Percentiles rank a stretch among this genome's conserved stretches.
These are phyloP conservation scores for Sporothrix mexicana DNA, from an alignment of 2,329 filamentous ascomycete species.

Conservation along the genomic window DNA sequence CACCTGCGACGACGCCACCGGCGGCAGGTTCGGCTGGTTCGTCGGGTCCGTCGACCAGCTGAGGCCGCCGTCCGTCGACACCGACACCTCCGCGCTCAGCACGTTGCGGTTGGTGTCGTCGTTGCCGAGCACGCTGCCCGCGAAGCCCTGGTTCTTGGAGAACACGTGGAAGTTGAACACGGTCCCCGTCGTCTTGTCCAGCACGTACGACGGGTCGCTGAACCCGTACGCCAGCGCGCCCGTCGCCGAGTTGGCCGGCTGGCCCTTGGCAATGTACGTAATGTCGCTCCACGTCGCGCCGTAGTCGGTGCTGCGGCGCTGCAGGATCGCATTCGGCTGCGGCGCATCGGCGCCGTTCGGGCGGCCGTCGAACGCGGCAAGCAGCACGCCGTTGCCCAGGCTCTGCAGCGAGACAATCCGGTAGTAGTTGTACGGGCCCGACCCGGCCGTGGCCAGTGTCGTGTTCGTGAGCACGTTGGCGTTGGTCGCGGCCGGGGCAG, in stretches of 20 bases:
- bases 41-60: constrained; percentile 17
- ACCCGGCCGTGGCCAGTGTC: not conserved
- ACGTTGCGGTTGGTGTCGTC: constrained; percentile 17
- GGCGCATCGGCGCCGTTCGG: constrained; percentile 5
- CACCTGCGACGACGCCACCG: not conserved
- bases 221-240: constrained; percentile 4
- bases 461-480: not conserved
- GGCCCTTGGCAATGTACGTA: constrained; percentile 14
- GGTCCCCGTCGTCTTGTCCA: not conserved
- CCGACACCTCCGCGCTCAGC: constrained; percentile 19
- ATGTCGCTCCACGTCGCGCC: constrained; percentile 17
- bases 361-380: not conserved
- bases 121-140: constrained; percentile 14
- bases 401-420: not conserved
- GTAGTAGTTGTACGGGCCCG: not conserved
- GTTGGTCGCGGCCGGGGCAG: not conserved
- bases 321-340: not conserved
- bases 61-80: constrained; percentile 18
- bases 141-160: constrained; percentile 9
- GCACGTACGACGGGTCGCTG: not conserved
- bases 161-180: constrained; percentile 25
- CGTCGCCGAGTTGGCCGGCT: constrained; percentile 10
- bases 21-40: constrained; percentile 21
- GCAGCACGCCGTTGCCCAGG: not conserved
- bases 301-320: constrained; percentile 16